phyloP scores from a whole-genome alignment of 768 basidiomycete species.

The Russula virescens region DNA sequence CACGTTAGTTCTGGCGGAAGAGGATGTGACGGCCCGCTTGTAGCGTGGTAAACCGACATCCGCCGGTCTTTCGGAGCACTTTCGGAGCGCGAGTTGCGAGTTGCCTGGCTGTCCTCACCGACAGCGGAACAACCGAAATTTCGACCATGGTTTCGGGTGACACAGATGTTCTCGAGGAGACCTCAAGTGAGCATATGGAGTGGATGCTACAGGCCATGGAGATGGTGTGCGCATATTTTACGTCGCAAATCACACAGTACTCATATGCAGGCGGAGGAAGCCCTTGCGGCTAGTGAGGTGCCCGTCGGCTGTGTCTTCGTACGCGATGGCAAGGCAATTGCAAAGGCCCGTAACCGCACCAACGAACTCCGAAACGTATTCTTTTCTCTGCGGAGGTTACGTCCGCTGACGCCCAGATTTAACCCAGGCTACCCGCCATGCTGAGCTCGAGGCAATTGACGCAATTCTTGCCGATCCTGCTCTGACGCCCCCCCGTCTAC shows the following conservation, averaged over 20 bases:
- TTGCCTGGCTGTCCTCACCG: too few species aligned
- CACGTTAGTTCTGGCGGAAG: too few species aligned
- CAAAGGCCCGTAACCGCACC: slow-evolving; percentile 85
- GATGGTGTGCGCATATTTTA: slow-evolving; percentile 50
- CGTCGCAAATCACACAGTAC: not conserved
- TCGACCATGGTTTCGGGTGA: not conserved
- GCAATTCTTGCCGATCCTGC: slow-evolving; percentile 60
- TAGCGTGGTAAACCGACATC: too few species aligned
- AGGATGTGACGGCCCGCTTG: too few species aligned
- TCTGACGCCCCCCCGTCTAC: slow-evolving; percentile 46
- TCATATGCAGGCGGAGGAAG: slow-evolving; percentile 67
- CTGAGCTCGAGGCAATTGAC: slow-evolving; percentile 96
- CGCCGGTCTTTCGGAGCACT: too few species aligned
- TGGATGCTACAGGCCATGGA: slow-evolving; percentile 84
- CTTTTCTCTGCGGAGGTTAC: slow-evolving; percentile 22
- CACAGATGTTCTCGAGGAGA: not conserved
- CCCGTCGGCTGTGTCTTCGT: slow-evolving; percentile 98
- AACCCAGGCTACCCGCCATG: slow-evolving; percentile 86
- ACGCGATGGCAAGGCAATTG: slow-evolving; percentile 67
- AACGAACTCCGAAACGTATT: slow-evolving; percentile 87
- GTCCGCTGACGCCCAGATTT: slow-evolving; percentile 12
- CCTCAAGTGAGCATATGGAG: slow-evolving; percentile 33
- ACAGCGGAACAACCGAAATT: not conserved
- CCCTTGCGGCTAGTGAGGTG: slow-evolving; percentile 78
- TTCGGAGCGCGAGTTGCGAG: too few species aligned